A percentile compares a stretch with the other conserved stretches of the same genome.
Evolutionary conservation across 148 eudicot species (phyloP).

Genomic region (Limonium bicolor): DNA sequence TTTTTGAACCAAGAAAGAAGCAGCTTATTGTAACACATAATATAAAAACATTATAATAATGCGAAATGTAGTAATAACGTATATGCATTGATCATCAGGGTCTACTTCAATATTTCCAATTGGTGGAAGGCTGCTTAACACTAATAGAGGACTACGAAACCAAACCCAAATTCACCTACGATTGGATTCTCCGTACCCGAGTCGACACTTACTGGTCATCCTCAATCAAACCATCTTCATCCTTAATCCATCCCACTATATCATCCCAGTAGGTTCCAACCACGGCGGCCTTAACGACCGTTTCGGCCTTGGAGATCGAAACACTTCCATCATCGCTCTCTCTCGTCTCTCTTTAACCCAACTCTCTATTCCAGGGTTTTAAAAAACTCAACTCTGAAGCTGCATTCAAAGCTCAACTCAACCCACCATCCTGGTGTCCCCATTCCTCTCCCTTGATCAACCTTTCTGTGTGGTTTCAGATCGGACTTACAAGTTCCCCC

Average conservation of each 20-base stretch:
- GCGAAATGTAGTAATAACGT: no score
- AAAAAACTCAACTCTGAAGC: slow-evolving; percentile 61
- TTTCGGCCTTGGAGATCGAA: slow-evolving; percentile 55
- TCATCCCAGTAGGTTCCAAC: slow-evolving; percentile 68
- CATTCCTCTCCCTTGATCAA: slow-evolving; percentile 17
- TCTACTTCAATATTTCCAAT: slow-evolving; percentile 63
- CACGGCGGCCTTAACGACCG: slow-evolving; percentile 79
- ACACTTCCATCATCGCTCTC: slow-evolving; percentile 55
- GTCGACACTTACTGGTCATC: slow-evolving; percentile 78
- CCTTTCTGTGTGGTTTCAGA: slow-evolving; percentile 75
- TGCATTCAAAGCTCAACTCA: slow-evolving; percentile 69
- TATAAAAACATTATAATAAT: no score
- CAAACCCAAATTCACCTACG: slow-evolving; percentile 47
- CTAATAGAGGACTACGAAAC: slow-evolving; percentile 44
- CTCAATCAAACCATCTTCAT: slow-evolving; percentile 29
- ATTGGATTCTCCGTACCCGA: slow-evolving; percentile 82
- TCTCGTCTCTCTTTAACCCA: slow-evolving; percentile 59
- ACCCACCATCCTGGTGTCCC: slow-evolving; percentile 16
- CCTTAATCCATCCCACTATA: slow-evolving; percentile 40
- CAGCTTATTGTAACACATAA: no score
- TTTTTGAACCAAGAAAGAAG: no score
- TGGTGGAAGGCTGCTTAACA: slow-evolving; percentile 79
- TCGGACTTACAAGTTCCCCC: slow-evolving; percentile 46
- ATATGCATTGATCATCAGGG: no score
- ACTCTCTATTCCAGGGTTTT: slow-evolving; percentile 33